Conservation (phyloP, 257 asterid species). For the Solanum clarkiae region DNA sequence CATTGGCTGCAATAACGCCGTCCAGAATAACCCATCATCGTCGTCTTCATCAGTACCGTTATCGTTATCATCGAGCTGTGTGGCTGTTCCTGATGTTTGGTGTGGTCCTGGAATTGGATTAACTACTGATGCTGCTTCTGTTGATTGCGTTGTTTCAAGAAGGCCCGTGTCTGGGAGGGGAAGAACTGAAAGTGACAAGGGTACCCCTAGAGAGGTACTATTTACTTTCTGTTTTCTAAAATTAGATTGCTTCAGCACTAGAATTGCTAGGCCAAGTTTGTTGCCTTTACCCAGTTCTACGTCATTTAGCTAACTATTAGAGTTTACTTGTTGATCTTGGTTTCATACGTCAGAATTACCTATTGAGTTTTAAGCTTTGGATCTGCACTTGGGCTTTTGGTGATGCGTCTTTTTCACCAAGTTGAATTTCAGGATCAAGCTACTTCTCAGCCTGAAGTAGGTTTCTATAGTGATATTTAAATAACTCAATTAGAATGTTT, state of each 20-base stretch:
- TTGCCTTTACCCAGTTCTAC: neutral
- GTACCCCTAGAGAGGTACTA: constrained; percentile 45
- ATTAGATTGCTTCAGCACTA: neutral
- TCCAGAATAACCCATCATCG: neutral
- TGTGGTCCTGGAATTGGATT: constrained; percentile 67
- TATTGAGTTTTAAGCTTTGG: neutral
- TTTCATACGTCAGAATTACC: neutral
- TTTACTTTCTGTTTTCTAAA: neutral
- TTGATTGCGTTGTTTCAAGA: constrained; percentile 76
- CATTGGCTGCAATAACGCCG: neutral
- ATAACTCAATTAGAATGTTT: neutral
- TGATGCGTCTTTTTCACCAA: neutral
- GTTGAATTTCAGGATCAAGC: neutral
- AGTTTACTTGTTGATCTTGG: neutral
- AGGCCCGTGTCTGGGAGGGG: constrained; percentile 48
- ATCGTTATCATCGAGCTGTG: neutral
- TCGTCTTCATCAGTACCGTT: neutral
- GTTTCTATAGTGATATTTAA: neutral
- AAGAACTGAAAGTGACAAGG: constrained; percentile 44
- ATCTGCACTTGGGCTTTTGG: neutral
- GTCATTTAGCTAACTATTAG: neutral
- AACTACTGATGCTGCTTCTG: constrained; percentile 65
- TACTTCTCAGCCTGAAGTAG: neutral
- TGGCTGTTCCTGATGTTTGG: constrained; percentile 72
- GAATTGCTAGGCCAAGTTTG: neutral